Evolutionary conservation across 2,329 filamentous ascomycete genomes (phyloP).

Genomic region (Lojkania enalia): DNA sequence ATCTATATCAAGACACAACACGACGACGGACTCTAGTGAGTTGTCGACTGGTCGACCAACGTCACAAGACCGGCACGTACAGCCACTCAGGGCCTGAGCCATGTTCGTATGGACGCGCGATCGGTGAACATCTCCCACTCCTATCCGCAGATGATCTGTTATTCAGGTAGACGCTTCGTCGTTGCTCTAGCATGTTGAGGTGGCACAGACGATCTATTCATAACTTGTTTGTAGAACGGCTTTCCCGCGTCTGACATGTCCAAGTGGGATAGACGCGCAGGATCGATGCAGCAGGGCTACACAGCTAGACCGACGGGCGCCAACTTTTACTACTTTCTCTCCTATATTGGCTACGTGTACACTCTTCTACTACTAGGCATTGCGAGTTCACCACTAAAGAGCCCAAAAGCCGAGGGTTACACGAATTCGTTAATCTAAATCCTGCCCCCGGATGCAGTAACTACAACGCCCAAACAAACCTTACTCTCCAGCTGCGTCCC

Average conservation of each 20-base stretch:
- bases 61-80: slow-evolving; percentile 17
- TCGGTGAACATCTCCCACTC: no score
- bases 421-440: slow-evolving; percentile 40
- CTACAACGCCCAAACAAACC: slow-evolving; percentile 24
- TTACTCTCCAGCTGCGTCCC: slow-evolving; percentile 29
- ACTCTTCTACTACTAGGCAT: not conserved
- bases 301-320: slow-evolving; percentile 2
- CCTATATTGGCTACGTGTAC: not conserved
- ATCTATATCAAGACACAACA: slow-evolving; percentile 23
- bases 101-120: no score
- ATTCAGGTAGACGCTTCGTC: no score
- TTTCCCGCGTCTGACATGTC: slow-evolving; percentile 24
- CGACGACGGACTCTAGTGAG: slow-evolving; percentile 18
- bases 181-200: slow-evolving; percentile 10
- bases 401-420: slow-evolving; percentile 20
- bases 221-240: slow-evolving; percentile 6
- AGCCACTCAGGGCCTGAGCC: no score
- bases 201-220: slow-evolving; percentile 22
- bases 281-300: slow-evolving; percentile 7
- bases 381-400: slow-evolving; percentile 11
- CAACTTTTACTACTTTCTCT: slow-evolving; percentile 8
- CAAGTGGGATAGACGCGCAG: slow-evolving; percentile 27
- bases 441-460: slow-evolving; percentile 27
- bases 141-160: no score
- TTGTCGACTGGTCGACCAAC: slow-evolving; percentile 1